Percentiles rank a stretch among this genome's conserved stretches.
phyloP scores from a whole-genome alignment of 1,284 basidiomycete species.

The Ceratobasidium sp. region DNA sequence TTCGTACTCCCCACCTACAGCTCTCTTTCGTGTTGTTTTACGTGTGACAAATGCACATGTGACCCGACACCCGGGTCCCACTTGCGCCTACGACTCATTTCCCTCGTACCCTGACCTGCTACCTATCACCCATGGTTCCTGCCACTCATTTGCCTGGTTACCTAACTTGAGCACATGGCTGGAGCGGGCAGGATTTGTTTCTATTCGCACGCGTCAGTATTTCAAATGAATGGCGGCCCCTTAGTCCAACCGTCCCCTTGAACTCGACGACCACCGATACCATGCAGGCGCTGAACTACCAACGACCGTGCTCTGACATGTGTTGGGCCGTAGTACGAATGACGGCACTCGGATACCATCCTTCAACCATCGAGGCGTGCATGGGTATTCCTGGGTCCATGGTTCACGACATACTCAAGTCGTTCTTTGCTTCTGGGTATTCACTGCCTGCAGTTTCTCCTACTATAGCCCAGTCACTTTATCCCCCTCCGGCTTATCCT shows the following conservation, averaged over 20 bases:
- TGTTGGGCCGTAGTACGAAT: neutral
- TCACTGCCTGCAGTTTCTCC: neutral
- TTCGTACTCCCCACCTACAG: no score
- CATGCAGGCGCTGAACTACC: neutral
- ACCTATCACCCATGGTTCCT: no score
- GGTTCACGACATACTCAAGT: neutral
- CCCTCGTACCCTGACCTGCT: no score
- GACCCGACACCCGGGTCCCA: no score
- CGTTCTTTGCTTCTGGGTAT: neutral
- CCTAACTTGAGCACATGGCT: no score
- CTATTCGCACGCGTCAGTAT: neutral
- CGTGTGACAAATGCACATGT: no score
- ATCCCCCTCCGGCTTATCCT: neutral
- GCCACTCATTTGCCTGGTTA: no score
- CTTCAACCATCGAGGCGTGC: neutral
- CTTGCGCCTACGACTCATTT: no score
- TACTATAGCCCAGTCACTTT: neutral
- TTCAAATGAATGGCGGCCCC: neutral
- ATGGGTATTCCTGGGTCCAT: neutral
- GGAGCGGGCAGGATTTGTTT: constrained; percentile 7
- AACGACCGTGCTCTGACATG: neutral
- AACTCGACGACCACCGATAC: neutral
- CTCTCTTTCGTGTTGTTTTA: no score
- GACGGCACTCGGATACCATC: constrained; percentile 7
- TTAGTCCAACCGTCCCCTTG: neutral